Evolutionary conservation across 306 rosid genomes (phyloP).

Genomic region (Cucurbita maxima): DNA sequence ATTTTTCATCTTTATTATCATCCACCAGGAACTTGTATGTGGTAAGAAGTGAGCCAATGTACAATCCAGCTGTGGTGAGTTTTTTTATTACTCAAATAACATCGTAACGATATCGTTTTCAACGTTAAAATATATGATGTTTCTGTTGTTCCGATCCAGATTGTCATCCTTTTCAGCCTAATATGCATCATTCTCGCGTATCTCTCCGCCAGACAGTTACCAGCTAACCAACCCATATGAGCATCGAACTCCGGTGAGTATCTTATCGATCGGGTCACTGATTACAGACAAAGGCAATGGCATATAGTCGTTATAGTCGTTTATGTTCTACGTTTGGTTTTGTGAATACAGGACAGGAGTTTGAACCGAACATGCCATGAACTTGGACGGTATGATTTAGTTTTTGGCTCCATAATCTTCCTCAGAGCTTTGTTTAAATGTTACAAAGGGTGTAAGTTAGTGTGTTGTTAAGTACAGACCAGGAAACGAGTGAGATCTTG

Average conservation of each 20-base stretch:
- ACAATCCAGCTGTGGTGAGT: slow-evolving; percentile 30
- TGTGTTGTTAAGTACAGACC: not conserved
- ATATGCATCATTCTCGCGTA: slow-evolving; percentile 34
- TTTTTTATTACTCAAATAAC: not conserved
- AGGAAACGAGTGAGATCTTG: not conserved
- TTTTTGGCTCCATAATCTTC: not conserved
- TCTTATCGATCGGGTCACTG: not conserved
- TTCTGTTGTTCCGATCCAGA: slow-evolving; percentile 24
- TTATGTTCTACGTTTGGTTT: not conserved
- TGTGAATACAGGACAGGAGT: not conserved
- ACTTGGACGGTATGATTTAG: not conserved
- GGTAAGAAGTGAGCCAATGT: slow-evolving; percentile 14
- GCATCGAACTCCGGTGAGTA: not conserved
- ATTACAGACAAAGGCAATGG: not conserved
- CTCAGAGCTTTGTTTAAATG: not conserved
- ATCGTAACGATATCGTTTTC: not conserved
- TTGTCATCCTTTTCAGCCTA: slow-evolving; percentile 26
- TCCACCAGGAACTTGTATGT: slow-evolving; percentile 36
- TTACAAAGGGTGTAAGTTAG: not conserved
- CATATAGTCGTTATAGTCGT: not conserved
- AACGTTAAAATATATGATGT: slow-evolving; percentile 4
- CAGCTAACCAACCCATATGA: not conserved
- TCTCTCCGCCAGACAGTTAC: slow-evolving; percentile 23
- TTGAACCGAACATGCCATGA: not conserved
- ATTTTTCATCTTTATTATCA: slow-evolving; percentile 2